Evolutionary conservation across 331 rosid genomes (phyloP), one percentile per base, ranked within the genome.

Genomic region (Quercus tomentella): DNA sequence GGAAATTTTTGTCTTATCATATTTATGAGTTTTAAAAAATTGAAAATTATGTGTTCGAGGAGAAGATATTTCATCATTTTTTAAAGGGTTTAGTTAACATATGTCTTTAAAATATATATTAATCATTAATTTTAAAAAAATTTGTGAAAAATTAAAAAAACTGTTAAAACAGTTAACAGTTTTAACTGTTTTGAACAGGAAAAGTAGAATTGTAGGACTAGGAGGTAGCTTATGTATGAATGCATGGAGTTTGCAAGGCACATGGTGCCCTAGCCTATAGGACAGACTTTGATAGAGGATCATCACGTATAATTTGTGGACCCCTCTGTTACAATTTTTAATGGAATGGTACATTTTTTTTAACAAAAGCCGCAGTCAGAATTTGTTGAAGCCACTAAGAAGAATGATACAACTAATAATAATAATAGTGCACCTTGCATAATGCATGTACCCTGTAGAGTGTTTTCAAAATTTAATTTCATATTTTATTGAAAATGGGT

Each of bases 21-120:
- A 31, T 31, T 31, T 31, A 31, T 31, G 0, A 31, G 35, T 5
- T 31, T 5, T 31, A 6, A 31, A 31, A 31, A 31, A 4, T 31
- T 31, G 1, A 31, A 5, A 31, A 4, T 31, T 31, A 31, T 31
- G 37, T 0, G 37, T 33, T 5, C 0, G 7, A 1, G 0, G 0
- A 33, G 6, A 6, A 5, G 37, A 5, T 33, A 5, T 1, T 0
- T 5, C 7, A 0, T 5, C 0, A 33, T 33, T 33, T 5, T 33
- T 33, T 33, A 0, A 33, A 4, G 0, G 1, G 1, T 33, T 33
- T 5, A 1, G 37, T 5, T 33, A 5, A 5, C 5, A 33, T 5
- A 5, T 5, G 1, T 4, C 0, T 1, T 5, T 5, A 31, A 31
- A 5, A 5, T 0, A 1, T 33, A 33, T 33, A 33, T 1, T 1